Evolutionary conservation across 2,329 filamentous ascomycete species (phyloP).

Genomic region (Eurotiales sp.): DNA sequence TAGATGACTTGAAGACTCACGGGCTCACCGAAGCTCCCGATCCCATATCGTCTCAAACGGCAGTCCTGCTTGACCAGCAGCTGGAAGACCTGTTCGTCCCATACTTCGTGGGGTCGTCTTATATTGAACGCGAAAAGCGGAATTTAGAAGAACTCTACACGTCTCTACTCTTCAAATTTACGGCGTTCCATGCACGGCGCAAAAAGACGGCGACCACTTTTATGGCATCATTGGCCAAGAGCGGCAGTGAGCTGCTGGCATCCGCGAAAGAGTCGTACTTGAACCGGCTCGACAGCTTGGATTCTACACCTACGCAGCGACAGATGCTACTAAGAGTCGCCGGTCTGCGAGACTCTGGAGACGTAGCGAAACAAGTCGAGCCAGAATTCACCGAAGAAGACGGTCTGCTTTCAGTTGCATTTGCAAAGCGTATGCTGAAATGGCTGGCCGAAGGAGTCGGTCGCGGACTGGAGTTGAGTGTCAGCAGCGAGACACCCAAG

Average conservation of each 20-base stretch:
- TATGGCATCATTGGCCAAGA: conserved; percentile 85
- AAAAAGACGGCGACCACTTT: conserved; percentile 83
- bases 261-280: conserved; percentile 90
- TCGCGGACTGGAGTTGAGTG: conserved; percentile 83
- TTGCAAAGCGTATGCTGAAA: conserved; percentile 95
- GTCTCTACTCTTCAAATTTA: conserved; percentile 92
- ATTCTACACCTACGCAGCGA: conserved; percentile 83
- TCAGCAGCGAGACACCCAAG: conserved; percentile 83
- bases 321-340: conserved; percentile 86
- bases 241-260: conserved; percentile 81
- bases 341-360: conserved; percentile 66
- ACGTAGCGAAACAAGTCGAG: conserved; percentile 68
- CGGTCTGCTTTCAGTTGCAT: conserved; percentile 74
- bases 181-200: conserved; percentile 75
- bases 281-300: conserved; percentile 80
- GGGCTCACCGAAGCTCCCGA: conserved; percentile 95
- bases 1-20: conserved; percentile 91
- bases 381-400: conserved; percentile 90
- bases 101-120: conserved; percentile 62
- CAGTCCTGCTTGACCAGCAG: conserved; percentile 65
- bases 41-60: conserved; percentile 78
- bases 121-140: conserved; percentile 62
- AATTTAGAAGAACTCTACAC: conserved; percentile 79
- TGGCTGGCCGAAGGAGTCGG: conserved; percentile 96
- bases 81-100: conserved; percentile 64